These are phyloP conservation scores for Porcisia hertigi DNA, from an alignment of 208 protist species.

Conservation along the genomic window DNA sequence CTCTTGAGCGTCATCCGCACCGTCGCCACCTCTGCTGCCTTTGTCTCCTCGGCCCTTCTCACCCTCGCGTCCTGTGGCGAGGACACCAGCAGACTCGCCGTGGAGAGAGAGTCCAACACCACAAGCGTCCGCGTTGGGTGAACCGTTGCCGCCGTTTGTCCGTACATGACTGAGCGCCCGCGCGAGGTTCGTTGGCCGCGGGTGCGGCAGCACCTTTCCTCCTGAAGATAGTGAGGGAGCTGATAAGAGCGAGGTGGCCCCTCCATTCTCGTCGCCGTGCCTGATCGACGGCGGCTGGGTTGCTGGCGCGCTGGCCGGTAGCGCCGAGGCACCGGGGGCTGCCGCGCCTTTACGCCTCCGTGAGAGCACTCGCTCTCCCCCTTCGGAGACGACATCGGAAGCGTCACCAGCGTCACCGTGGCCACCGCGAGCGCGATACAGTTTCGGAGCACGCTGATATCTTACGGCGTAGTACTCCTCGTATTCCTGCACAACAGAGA, in stretches of 20 bases:
- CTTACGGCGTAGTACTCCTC: slow-evolving; percentile 91
- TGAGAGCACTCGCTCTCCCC: slow-evolving; percentile 44
- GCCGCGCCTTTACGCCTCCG: slow-evolving; percentile 21
- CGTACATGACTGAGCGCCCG: slow-evolving; percentile 24
- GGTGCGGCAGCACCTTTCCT: slow-evolving; percentile 12
- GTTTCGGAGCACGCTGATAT: slow-evolving; percentile 76
- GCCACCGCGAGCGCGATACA: slow-evolving; percentile 61
- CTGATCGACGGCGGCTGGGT: neutral
- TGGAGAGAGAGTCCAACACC: slow-evolving; percentile 9
- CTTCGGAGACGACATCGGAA: slow-evolving; percentile 31
- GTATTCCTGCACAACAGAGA: slow-evolving; percentile 77
- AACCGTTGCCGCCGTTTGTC: neutral
- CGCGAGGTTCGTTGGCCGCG: slow-evolving; percentile 18
- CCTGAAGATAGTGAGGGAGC: slow-evolving; percentile 1
- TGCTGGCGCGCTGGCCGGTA: slow-evolving; percentile 10
- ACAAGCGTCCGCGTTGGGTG: neutral
- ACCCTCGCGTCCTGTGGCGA: neutral
- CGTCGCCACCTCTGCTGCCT: neutral
- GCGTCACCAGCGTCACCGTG: slow-evolving; percentile 24
- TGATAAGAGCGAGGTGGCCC: neutral
- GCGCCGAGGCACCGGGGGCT: neutral
- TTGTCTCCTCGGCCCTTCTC: neutral
- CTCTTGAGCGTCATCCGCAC: slow-evolving; percentile 32
- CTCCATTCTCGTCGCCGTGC: slow-evolving; percentile 8
- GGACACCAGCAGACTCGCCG: slow-evolving; percentile 15